Conservation (phyloP, 805 yeast species). For the Suhomyces tanzawaensis region DNA sequence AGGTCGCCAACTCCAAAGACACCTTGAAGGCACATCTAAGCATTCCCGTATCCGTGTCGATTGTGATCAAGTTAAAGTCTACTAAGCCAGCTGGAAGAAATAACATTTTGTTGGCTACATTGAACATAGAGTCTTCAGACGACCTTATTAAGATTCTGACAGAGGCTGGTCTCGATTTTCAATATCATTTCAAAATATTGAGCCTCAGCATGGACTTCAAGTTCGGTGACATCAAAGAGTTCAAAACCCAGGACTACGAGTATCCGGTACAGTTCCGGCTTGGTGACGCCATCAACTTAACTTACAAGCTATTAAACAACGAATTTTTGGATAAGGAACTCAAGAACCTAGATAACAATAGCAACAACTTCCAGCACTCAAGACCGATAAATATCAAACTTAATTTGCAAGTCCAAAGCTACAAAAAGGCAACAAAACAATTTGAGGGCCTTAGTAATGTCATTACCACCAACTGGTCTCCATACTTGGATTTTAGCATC, state of each 20-base stretch:
- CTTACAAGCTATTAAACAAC: constrained; percentile 33
- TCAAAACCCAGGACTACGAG: constrained; percentile 15
- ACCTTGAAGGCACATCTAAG: constrained; percentile 11
- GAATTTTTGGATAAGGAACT: constrained; percentile 24
- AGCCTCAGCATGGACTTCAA: constrained; percentile 24
- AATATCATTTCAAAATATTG: constrained; percentile 19
- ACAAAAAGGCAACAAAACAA: constrained; percentile 4
- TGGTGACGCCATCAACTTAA: constrained; percentile 33
- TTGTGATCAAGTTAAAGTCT: constrained; percentile 47
- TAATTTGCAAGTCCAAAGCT: constrained; percentile 23
- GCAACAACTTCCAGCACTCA: constrained; percentile 15
- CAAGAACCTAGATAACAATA: constrained; percentile 15
- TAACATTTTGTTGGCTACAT: constrained; percentile 44
- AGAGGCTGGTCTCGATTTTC: constrained; percentile 5
- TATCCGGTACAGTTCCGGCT: constrained; percentile 28
- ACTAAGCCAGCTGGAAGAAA: constrained; percentile 49
- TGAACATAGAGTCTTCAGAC: constrained; percentile 48
- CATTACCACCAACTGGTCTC: constrained; percentile 40
- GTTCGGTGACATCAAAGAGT: constrained; percentile 24
- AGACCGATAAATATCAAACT: constrained; percentile 28
- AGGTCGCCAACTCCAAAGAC: no score
- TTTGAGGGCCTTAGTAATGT: constrained; percentile 21
- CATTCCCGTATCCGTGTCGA: constrained; percentile 34
- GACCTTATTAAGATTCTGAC: constrained; percentile 22
- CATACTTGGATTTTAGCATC: constrained; percentile 36